A percentile compares a stretch with the other conserved stretches of the same genome.
Conservation (phyloP, 2,329 filamentous ascomycete genomes). For the Aotearoamyces nothofagi region DNA sequence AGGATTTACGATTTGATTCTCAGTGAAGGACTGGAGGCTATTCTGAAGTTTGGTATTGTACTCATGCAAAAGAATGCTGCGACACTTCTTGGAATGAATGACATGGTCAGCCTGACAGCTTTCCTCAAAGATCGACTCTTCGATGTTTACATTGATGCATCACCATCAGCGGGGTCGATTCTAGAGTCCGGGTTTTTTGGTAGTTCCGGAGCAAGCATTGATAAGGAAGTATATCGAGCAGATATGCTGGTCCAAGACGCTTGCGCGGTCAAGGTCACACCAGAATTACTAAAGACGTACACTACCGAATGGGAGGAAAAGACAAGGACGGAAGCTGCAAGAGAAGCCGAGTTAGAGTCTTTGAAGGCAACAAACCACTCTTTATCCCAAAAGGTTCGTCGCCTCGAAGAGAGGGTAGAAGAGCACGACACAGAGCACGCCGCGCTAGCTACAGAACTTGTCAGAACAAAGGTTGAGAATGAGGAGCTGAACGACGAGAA, state of each 20-base stretch:
- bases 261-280: slow-evolving; percentile 71
- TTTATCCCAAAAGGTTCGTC: slow-evolving; percentile 63
- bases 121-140: slow-evolving; percentile 92
- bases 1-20: slow-evolving; percentile 94
- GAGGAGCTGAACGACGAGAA: slow-evolving; percentile 81
- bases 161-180: slow-evolving; percentile 82
- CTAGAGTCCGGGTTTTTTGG: slow-evolving; percentile 97
- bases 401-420: slow-evolving; percentile 76
- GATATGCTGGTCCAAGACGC: slow-evolving; percentile 90
- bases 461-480: slow-evolving; percentile 86
- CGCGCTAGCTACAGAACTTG: slow-evolving; percentile 76
- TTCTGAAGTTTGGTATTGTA: slow-evolving; percentile 86
- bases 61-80: slow-evolving; percentile 90
- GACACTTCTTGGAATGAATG: slow-evolving; percentile 66
- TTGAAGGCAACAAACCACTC: slow-evolving; percentile 52
- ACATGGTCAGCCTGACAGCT: slow-evolving; percentile 77
- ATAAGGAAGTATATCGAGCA: slow-evolving; percentile 92
- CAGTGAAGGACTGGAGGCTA: slow-evolving; percentile 82
- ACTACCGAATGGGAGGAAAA: slow-evolving; percentile 86
- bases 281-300: slow-evolving; percentile 69
- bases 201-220: slow-evolving; percentile 70
- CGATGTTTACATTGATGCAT: slow-evolving; percentile 91
- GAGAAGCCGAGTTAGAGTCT: slow-evolving; percentile 65
- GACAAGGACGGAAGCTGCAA: slow-evolving; percentile 64
- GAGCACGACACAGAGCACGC: slow-evolving; percentile 84